Conservation (phyloP, 257 asterid genomes). For the Nicotiana otophora region DNA sequence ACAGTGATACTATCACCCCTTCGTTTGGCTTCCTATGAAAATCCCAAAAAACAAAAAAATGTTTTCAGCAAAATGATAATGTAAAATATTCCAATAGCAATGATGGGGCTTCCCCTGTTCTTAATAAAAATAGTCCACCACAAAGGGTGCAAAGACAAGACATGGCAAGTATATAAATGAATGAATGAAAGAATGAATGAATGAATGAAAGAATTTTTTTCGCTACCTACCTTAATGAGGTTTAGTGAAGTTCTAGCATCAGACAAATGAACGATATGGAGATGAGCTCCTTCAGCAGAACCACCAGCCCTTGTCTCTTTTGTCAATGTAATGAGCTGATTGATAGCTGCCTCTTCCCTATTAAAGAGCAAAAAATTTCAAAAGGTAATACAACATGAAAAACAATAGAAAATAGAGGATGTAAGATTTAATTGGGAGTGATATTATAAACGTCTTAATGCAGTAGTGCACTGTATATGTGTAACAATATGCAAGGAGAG, state of each 20-base stretch:
- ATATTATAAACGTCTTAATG: not conserved
- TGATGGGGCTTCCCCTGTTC: not conserved
- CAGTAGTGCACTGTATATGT: not conserved
- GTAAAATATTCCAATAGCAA: not conserved
- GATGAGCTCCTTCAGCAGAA: slow-evolving; percentile 89
- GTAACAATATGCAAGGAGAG: not conserved
- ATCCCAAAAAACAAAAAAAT: not conserved
- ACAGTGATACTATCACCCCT: slow-evolving; percentile 79
- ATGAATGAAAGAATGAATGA: not conserved
- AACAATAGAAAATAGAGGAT: not conserved
- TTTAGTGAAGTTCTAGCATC: slow-evolving; percentile 78
- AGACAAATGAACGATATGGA: slow-evolving; percentile 86
- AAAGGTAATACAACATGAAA: not conserved
- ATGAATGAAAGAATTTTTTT: not conserved
- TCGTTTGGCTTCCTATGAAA: slow-evolving; percentile 67
- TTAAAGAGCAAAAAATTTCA: slow-evolving; percentile 8
- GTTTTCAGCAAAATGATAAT: not conserved
- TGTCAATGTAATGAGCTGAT: slow-evolving; percentile 59
- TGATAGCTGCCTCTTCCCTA: slow-evolving; percentile 92
- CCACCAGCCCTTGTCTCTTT: slow-evolving; percentile 70
- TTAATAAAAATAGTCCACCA: not conserved
- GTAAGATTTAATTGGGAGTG: not conserved
- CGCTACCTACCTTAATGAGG: slow-evolving; percentile 79
- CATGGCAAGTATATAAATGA: not conserved
- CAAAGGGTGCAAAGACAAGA: not conserved